Conservation (phyloP, 2,329 filamentous ascomycete genomes). For the Aspergillus vadensis region DNA sequence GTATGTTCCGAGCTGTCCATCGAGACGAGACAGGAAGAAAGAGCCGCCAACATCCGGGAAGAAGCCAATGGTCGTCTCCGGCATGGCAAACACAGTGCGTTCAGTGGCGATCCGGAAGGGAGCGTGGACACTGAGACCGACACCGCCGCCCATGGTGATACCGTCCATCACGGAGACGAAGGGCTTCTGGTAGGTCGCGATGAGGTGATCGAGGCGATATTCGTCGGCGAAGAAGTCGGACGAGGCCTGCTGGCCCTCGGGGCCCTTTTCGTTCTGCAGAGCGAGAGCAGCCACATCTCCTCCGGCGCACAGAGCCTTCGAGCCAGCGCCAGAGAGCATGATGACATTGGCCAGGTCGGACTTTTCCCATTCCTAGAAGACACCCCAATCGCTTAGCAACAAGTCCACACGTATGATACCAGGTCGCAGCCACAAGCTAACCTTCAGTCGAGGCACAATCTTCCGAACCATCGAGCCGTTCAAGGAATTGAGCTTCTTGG, state of each 20-base stretch:
- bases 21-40: constrained; percentile 90
- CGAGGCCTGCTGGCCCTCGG: constrained; percentile 72
- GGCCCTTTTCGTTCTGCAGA: constrained; percentile 66
- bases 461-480: constrained; percentile 94
- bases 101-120: constrained; percentile 97
- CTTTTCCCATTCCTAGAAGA: constrained; percentile 79
- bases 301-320: constrained; percentile 85
- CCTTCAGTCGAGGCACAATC: constrained; percentile 79
- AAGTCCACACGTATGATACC: background rate
- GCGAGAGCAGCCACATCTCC: constrained; percentile 86
- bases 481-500: constrained; percentile 86
- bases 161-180: constrained; percentile 97
- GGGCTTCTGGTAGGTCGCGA: constrained; percentile 90
- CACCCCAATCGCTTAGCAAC: constrained; percentile 18
- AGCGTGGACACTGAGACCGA: constrained; percentile 90
- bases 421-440: constrained; percentile 24
- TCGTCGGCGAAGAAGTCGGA: constrained; percentile 88
- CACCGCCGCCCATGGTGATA: constrained; percentile 96
- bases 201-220: constrained; percentile 94
- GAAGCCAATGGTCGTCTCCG: constrained; percentile 96
- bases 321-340: constrained; percentile 85
- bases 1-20: constrained; percentile 85
- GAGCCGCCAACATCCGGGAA: constrained; percentile 97
- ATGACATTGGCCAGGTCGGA: constrained; percentile 92
- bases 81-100: constrained; percentile 95